phyloP scores from a whole-genome alignment of 257 asterid genomes.

The Solanum piurae region DNA sequence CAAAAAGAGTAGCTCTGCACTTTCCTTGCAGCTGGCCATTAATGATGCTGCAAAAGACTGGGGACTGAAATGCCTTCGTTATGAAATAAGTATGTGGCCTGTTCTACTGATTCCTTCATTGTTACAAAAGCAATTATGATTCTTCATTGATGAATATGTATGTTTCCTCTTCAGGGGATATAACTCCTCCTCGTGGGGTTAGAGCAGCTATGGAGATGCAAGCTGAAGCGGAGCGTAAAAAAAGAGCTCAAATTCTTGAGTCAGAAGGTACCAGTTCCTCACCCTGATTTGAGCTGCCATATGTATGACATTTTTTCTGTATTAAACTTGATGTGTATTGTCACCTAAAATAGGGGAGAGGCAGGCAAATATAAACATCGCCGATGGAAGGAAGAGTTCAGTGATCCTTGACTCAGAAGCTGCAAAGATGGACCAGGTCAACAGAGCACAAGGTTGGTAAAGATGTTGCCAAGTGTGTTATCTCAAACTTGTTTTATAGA shows the following conservation, averaged over 20 bases:
- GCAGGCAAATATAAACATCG: conserved; percentile 2
- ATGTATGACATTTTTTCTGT: neutral
- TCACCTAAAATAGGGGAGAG: neutral
- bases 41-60: neutral
- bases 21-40: neutral
- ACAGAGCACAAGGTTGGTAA: conserved; percentile 11
- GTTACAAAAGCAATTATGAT: neutral
- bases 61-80: conserved; percentile 5
- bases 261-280: neutral
- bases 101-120: neutral
- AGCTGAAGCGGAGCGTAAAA: neutral
- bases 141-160: neutral
- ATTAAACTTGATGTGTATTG: neutral
- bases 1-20: neutral
- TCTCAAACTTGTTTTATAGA: neutral
- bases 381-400: neutral
- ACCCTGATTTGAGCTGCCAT: neutral
- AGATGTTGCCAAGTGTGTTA: neutral
- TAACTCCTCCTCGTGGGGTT: conserved; percentile 1
- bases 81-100: neutral
- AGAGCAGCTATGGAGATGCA: conserved; percentile 12
- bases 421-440: conserved; percentile 8
- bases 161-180: neutral
- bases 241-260: conserved; percentile 2
- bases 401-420: conserved; percentile 9